phyloP scores from a whole-genome alignment of 23 red algal genomes.

The Gracilaria gracilis region DNA sequence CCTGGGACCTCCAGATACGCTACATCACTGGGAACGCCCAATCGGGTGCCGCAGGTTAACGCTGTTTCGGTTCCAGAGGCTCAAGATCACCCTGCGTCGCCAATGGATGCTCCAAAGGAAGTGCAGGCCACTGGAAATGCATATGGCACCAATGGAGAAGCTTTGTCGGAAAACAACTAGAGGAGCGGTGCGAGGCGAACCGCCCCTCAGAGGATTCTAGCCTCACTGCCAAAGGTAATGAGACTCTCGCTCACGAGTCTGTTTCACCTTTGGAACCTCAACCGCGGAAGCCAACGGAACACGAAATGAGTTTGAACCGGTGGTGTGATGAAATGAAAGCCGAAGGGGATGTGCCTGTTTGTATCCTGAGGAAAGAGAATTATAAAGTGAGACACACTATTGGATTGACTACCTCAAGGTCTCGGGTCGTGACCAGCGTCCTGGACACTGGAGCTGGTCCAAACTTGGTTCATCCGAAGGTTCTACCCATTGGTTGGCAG shows the following conservation, averaged over 20 bases:
- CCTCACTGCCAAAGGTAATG: not conserved
- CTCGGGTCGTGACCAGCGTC: not conserved
- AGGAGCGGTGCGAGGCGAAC: not conserved
- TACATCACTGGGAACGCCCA: not conserved
- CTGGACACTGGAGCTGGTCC: constrained; percentile 19
- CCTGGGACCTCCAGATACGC: not conserved
- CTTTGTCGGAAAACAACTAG: not conserved
- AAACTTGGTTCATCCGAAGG: constrained; percentile 32
- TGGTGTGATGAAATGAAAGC: not conserved
- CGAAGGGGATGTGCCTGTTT: not conserved
- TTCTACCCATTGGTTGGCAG: not conserved
- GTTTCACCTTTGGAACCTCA: not conserved
- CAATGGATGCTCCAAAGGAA: not conserved
- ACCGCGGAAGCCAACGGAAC: not conserved
- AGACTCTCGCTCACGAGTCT: not conserved
- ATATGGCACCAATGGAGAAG: not conserved
- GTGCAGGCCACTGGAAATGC: not conserved
- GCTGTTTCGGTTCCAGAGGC: too few species aligned
- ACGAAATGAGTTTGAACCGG: not conserved
- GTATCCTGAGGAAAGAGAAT: constrained; percentile 23
- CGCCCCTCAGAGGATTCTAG: not conserved
- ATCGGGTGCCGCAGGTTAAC: not conserved
- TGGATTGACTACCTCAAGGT: not conserved
- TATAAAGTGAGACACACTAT: not conserved
- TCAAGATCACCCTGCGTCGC: not conserved